Conservation (phyloP, 441 rosid genomes). For the Brassica balearica region DNA sequence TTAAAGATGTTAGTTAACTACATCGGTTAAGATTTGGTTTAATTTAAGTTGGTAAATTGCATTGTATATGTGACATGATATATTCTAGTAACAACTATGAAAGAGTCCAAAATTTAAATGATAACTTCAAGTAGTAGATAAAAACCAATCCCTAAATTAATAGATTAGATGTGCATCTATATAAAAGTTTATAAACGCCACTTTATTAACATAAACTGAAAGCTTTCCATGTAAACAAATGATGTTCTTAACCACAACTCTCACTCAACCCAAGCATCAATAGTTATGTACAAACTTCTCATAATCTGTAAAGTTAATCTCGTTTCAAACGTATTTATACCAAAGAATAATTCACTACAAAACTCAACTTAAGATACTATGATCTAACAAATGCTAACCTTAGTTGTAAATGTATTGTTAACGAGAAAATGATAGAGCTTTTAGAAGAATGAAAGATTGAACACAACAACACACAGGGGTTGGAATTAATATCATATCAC, state of each 20-base stretch:
- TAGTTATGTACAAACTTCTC: neutral
- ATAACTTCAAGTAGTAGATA: too few species aligned
- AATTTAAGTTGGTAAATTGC: too few species aligned
- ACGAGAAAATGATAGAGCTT: neutral
- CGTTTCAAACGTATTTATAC: neutral
- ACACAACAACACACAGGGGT: neutral
- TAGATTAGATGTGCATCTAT: too few species aligned
- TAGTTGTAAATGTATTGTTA: neutral
- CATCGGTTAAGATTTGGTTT: too few species aligned
- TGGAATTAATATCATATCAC: neutral
- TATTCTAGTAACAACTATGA: too few species aligned
- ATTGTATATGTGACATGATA: too few species aligned
- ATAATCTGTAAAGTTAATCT: neutral
- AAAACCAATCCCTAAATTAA: too few species aligned
- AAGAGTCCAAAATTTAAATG: too few species aligned
- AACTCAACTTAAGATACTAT: neutral
- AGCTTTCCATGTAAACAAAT: neutral
- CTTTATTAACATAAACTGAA: neutral
- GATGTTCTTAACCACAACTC: neutral
- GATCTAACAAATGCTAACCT: neutral
- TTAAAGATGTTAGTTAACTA: too few species aligned
- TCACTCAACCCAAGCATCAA: neutral
- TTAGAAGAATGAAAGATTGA: neutral
- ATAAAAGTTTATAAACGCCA: neutral
- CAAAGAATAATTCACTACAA: neutral